phyloP scores from a whole-genome alignment of 257 asterid species.

The Solanum pinnatisectum region DNA sequence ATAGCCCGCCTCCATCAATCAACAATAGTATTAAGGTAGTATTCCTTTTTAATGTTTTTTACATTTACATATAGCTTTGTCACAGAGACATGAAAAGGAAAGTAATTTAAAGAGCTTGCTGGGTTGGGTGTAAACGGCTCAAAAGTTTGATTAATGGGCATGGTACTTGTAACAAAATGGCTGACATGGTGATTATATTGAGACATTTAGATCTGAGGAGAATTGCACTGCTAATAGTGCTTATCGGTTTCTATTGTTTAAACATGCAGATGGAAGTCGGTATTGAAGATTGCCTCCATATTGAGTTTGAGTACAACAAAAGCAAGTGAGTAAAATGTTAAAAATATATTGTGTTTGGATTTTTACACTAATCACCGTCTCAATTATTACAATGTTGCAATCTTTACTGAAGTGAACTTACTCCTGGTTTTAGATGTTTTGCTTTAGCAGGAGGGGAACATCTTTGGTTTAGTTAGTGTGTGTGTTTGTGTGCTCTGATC shows the following conservation, averaged over 20 bases:
- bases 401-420: neutral
- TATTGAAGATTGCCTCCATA: constrained; percentile 97
- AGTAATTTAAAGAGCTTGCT: constrained; percentile 7
- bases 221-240: neutral
- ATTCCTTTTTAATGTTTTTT: constrained; percentile 1
- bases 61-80: neutral
- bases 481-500: neutral
- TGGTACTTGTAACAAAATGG: neutral
- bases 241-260: neutral
- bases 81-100: neutral
- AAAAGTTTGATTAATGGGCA: neutral
- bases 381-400: neutral
- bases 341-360: neutral
- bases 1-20: constrained; percentile 61
- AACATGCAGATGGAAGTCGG: constrained; percentile 95
- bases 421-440: neutral
- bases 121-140: neutral
- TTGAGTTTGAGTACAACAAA: constrained; percentile 96
- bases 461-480: neutral
- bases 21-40: constrained; percentile 95
- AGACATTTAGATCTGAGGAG: neutral
- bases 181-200: neutral
- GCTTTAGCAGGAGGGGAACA: neutral
- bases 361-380: neutral
- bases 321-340: constrained; percentile 58